These are phyloP conservation scores for Cerioporus squamosus DNA, from an alignment of 1,284 basidiomycete genomes.

Conservation along the genomic window DNA sequence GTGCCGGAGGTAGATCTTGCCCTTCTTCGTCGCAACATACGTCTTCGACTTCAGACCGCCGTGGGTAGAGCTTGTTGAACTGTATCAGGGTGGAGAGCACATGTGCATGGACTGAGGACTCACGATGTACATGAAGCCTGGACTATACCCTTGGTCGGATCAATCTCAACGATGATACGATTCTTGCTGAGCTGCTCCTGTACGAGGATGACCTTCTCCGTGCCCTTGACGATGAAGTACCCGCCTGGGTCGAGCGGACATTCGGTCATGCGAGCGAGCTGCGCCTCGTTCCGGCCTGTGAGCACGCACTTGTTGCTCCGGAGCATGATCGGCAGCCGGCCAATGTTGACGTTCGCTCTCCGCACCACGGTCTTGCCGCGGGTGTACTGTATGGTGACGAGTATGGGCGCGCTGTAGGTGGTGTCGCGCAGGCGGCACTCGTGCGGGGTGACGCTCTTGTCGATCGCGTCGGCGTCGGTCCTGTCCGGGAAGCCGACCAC, in stretches of 20 bases:
- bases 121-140: conserved; percentile 98
- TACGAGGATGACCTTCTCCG: conserved; percentile 99
- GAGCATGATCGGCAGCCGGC: conserved; percentile 96
- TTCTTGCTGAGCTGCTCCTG: conserved; percentile 99
- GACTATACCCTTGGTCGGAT: conserved; percentile 89
- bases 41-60: conserved; percentile 98
- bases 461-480: conserved; percentile 81
- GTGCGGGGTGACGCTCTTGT: conserved; percentile 92
- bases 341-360: conserved; percentile 86
- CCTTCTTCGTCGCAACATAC: conserved; percentile 95
- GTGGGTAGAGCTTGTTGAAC: conserved; percentile 81
- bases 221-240: conserved; percentile 99
- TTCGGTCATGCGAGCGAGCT: conserved; percentile 92
- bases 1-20: conserved; percentile 95
- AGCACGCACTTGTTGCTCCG: conserved; percentile 94
- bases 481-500: conserved; percentile 91
- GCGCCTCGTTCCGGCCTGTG: conserved; percentile 75
- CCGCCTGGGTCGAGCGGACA: conserved; percentile 99
- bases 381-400: conserved; percentile 96
- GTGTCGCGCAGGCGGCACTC: conserved; percentile 97
- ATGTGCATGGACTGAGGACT: conserved; percentile 35
- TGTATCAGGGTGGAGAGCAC: neutral
- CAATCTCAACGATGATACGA: conserved; percentile 97
- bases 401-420: conserved; percentile 94
- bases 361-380: conserved; percentile 91